Evolutionary conservation across 2,329 filamentous ascomycete species (phyloP).

Genomic region (Cytospora piceae): DNA sequence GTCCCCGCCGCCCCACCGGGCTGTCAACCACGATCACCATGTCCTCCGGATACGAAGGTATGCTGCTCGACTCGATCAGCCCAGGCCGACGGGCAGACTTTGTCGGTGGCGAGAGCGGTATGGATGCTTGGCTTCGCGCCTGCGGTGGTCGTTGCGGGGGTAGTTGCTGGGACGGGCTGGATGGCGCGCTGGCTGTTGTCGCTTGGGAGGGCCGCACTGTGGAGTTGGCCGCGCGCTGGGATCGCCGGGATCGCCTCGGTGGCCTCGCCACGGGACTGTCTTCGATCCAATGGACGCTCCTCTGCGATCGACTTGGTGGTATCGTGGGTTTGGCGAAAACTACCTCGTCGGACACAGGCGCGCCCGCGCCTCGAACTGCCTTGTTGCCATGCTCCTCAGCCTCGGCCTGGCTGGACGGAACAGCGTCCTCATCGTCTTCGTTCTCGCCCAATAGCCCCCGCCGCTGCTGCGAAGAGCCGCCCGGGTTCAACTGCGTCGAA

Average conservation of each 20-base stretch:
- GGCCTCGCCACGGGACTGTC: slow-evolving; percentile 12
- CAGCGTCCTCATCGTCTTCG: not conserved
- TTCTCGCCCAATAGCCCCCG: not conserved
- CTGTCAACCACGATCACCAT: slow-evolving; percentile 34
- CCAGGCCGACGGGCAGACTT: slow-evolving; percentile 35
- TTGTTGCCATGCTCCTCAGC: not conserved
- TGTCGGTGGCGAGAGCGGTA: slow-evolving; percentile 35
- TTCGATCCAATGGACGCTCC: slow-evolving; percentile 10
- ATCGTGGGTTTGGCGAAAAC: slow-evolving; percentile 19
- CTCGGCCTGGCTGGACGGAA: slow-evolving; percentile 15
- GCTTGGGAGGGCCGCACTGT: slow-evolving; percentile 48
- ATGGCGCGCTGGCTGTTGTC: slow-evolving; percentile 46
- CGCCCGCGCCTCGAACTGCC: not conserved
- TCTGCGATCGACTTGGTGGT: slow-evolving; percentile 17
- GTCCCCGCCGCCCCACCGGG: slow-evolving; percentile 28
- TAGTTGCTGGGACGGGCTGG: slow-evolving; percentile 36
- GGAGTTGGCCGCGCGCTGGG: slow-evolving; percentile 8
- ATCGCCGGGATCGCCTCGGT: not conserved
- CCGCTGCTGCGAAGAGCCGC: slow-evolving; percentile 11
- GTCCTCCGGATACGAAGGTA: slow-evolving; percentile 28
- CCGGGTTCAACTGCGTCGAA: slow-evolving; percentile 34
- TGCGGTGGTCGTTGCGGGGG: not conserved
- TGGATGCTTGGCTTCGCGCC: slow-evolving; percentile 13
- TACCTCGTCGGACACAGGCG: not conserved
- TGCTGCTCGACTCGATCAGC: slow-evolving; percentile 33